A percentile compares a stretch with the other conserved stretches of the same genome.
These are phyloP conservation scores for Avena sativa DNA, from an alignment of 176 grass and related monocot genomes.

Conservation along the genomic window DNA sequence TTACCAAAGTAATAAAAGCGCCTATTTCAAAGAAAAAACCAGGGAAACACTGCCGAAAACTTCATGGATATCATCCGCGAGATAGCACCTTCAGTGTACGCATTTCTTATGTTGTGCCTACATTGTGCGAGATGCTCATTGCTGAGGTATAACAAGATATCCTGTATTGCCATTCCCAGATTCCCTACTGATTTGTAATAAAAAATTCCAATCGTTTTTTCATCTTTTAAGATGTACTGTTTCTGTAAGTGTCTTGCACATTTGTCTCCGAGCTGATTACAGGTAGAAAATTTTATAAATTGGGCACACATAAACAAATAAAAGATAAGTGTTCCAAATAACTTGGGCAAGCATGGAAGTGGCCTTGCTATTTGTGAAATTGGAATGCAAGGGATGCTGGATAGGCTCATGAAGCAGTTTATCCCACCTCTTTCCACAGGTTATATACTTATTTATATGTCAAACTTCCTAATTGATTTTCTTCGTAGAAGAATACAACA, in stretches of 20 bases:
- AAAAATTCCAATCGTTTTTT: not conserved
- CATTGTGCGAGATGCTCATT: constrained; percentile 67
- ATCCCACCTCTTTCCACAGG: constrained; percentile 65
- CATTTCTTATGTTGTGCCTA: constrained; percentile 69
- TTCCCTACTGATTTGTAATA: not conserved
- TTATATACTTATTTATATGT: constrained; percentile 17
- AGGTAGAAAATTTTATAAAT: constrained; percentile 69
- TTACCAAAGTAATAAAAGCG: no score
- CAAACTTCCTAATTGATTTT: not conserved
- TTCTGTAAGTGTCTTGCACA: not conserved
- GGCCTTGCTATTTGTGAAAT: constrained; percentile 52
- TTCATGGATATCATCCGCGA: constrained; percentile 60
- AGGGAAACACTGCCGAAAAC: constrained; percentile 51
- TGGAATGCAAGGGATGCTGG: constrained; percentile 68
- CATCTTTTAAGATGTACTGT: not conserved
- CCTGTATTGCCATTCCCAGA: not conserved
- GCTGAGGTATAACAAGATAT: constrained; percentile 47
- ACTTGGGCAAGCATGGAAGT: constrained; percentile 40
- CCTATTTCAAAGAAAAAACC: no score
- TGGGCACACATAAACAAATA: constrained; percentile 47
- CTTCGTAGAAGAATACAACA: not conserved
- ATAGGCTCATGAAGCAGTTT: constrained; percentile 69
- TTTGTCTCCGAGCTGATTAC: not conserved
- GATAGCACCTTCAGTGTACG: constrained; percentile 51
- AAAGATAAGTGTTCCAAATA: constrained; percentile 58